Evolutionary conservation across 2,329 filamentous ascomycete species (phyloP), one percentile per base, ranked within the genome.

Genomic region (Ophiostoma australiae): DNA sequence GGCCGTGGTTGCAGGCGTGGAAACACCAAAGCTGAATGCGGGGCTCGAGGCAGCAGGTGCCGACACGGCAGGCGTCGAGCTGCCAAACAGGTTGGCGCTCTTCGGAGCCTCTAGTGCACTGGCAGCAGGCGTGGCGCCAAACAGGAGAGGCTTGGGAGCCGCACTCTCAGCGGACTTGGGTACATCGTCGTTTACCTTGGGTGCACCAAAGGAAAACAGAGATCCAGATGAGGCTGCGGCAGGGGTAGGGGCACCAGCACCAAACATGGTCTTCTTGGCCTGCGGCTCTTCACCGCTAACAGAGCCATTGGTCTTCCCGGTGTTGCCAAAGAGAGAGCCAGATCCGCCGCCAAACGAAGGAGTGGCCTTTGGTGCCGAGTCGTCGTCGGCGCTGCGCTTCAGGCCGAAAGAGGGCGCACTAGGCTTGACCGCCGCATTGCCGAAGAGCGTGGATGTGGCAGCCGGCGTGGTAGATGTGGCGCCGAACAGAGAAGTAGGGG

Each of bases 361-460:
- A 27, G 70, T 44, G 3, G 72, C 17, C 63, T 70, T 72, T 7
- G 68, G 39, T 0, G 68, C 58, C 4, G 66, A 8, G 48, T 73
- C 68, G 2, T 71, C 70, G 2, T 73, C 72, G 1, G 70, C 70
- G 17, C 33, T 31, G 4, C 70, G 72, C 69, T 73, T 73, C 61
- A 23, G 48, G 1, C 67, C 67, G 10, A 58, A 69, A 11, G 55
- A 52, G 27, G 66, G 41, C 0, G 55, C 31, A 4, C 65, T 63
- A 3, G 73, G 33, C 70, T 80, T 80, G 2, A 76, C 73, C 11
- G 79, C 78, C 75, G 79, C 78, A 75, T 74, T 68, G 74, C 81
- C 82, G 73, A 84, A 84, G n/a, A 83, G 70, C 15, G 76, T 80
- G 31, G 76, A 75, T 3, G 80, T 76, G 70, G 78, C 75, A 15